Evolutionary conservation across 139 green algal species (phyloP), one percentile per base, ranked within the genome.

Genomic region (Chlorella sp.): DNA sequence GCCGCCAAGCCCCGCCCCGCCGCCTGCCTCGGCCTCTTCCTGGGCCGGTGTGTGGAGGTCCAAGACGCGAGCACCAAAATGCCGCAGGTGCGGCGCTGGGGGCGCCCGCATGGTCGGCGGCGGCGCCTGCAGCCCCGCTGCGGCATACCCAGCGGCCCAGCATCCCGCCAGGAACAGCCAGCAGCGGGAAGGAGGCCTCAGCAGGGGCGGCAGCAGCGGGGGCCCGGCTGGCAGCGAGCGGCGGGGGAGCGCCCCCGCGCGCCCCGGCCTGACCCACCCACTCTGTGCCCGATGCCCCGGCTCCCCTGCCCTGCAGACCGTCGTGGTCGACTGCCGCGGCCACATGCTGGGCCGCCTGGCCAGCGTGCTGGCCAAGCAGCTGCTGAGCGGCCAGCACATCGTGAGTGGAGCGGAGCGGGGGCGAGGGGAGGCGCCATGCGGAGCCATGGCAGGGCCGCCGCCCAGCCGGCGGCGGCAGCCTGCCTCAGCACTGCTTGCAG

Each of bases 271-370:
- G 51, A 3, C 51, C 51, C 13, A 21, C 15, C 51, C 51, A 60
- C 51, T 21, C 12, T 60, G 51, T 4, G 13, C 51, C 51, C 51
- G 51, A 60, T 60, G 51, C 51, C 51, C 51, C 51, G 11, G 12
- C 51, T 60, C 51, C 51, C 51, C 51, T 60, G 60, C 44, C 34
- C 26, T 83, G 86, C 86, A 96, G 94, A 90, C 91, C 34, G 87
- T 98, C 39, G 95, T 99, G 64, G 94, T 99, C 55, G 97, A 99
- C 88, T 94, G 93, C 85, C 90, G 95, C 17, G 95, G 93, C 65
- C 97, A 99, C 90, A 97, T 99, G 95, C 93, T 99, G 64, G 97
- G 97, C 81, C 97, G 97, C 73, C 92, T 99, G 90, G 96, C 97
- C 74, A 97, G 91, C 47, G 93, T 99, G 51, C 82, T 99, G 25